These are phyloP conservation scores for Alternaria conjuncta DNA, from an alignment of 2,329 filamentous ascomycete genomes.

Conservation along the genomic window DNA sequence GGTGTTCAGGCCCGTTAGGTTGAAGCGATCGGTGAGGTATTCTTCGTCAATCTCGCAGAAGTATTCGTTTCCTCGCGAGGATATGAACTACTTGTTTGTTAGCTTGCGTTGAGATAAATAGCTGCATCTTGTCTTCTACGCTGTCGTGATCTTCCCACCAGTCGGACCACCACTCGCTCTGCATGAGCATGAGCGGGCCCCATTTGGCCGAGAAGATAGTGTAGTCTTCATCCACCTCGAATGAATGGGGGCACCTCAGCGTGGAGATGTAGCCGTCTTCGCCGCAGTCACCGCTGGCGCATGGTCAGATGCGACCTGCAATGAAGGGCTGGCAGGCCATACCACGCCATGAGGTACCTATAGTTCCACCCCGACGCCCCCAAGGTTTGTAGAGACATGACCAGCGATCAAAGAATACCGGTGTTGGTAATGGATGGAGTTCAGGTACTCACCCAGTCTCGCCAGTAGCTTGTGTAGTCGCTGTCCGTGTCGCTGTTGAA, in stretches of 20 bases:
- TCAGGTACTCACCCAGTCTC: slow-evolving; percentile 85
- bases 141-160: background rate
- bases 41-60: slow-evolving; percentile 99
- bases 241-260: slow-evolving; percentile 6
- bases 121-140: slow-evolving; percentile 2
- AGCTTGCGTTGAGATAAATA: slow-evolving; percentile 7
- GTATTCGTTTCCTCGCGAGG: slow-evolving; percentile 96
- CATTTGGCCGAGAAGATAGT: background rate
- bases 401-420: background rate
- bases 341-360: slow-evolving; percentile 9
- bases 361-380: background rate
- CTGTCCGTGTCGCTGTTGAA: slow-evolving; percentile 98
- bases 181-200: slow-evolving; percentile 6
- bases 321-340: background rate
- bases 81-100: slow-evolving; percentile 77
- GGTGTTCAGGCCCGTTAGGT: slow-evolving; percentile 93
- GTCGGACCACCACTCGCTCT: slow-evolving; percentile 9
- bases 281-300: slow-evolving; percentile 8
- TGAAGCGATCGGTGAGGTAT: slow-evolving; percentile 97
- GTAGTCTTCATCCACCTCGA: slow-evolving; percentile 1
- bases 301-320: slow-evolving; percentile 4
- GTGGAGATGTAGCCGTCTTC: slow-evolving; percentile 8
- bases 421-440: slow-evolving; percentile 4
- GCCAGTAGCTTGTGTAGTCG: slow-evolving; percentile 99
- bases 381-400: slow-evolving; percentile 1